phyloP scores from a whole-genome alignment of 2,329 filamentous ascomycete genomes.

The Talaromyces pinophilus region DNA sequence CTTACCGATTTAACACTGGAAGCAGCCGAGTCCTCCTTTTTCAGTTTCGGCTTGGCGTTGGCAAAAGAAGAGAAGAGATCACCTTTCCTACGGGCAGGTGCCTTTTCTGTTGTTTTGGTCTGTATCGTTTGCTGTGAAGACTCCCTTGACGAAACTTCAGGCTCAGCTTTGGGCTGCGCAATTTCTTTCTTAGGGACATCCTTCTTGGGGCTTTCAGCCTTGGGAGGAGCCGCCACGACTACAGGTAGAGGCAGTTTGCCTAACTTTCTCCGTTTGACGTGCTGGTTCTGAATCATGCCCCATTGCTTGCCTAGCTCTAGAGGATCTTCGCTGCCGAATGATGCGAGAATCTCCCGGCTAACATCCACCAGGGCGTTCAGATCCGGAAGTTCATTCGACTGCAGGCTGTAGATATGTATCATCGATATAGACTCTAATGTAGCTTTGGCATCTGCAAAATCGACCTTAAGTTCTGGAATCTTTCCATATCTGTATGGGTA shows the following conservation, averaged over 20 bases:
- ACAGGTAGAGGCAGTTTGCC: conserved; percentile 38
- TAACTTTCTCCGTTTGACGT: conserved; percentile 60
- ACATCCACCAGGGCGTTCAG: conserved; percentile 71
- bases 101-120: conserved; percentile 28
- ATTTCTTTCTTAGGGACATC: conserved; percentile 16
- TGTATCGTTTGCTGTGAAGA: conserved; percentile 30
- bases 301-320: conserved; percentile 62
- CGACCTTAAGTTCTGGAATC: neutral
- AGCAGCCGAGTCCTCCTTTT: conserved; percentile 44
- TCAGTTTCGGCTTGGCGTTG: conserved; percentile 63
- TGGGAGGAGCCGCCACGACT: conserved; percentile 13
- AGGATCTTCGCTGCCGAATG: conserved; percentile 61
- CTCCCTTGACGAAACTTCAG: conserved; percentile 22
- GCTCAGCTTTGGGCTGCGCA: conserved; percentile 8
- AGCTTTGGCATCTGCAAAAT: conserved; percentile 60
- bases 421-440: conserved; percentile 73
- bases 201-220: conserved; percentile 42
- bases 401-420: conserved; percentile 85
- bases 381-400: conserved; percentile 69
- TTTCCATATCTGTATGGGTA: neutral
- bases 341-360: conserved; percentile 61
- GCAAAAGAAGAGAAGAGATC: conserved; percentile 80
- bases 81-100: conserved; percentile 59
- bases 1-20: conserved; percentile 38
- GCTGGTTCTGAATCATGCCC: conserved; percentile 72